Conservation (phyloP, 1,284 basidiomycete genomes). For the Kwoniella shivajii region DNA sequence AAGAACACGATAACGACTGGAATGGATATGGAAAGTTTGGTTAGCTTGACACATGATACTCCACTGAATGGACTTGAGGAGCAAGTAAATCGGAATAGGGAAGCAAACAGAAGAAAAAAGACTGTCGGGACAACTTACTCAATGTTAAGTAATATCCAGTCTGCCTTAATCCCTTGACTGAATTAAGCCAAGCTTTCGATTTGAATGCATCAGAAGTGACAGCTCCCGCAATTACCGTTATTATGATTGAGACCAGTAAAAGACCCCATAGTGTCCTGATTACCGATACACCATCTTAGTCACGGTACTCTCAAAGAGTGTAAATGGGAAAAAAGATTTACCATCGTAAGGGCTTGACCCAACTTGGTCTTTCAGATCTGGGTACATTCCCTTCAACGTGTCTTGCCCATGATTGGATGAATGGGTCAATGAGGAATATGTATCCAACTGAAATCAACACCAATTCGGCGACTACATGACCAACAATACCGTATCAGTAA, state of each 20-base stretch:
- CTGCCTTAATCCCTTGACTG: not conserved
- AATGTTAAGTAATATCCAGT: not conserved
- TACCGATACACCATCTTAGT: not conserved
- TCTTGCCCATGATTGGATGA: conserved; percentile 19
- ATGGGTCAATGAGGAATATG: conserved; percentile 24
- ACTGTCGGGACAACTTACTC: not conserved
- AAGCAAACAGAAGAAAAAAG: not conserved
- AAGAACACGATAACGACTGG: conserved; percentile 19
- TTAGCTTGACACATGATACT: too few species aligned
- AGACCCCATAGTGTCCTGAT: not conserved
- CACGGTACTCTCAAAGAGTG: too few species aligned
- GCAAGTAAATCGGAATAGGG: too few species aligned
- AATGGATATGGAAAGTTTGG: not conserved
- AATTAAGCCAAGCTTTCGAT: not conserved
- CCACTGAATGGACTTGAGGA: too few species aligned
- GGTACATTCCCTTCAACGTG: conserved; percentile 11
- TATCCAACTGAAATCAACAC: conserved; percentile 20
- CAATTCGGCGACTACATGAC: conserved; percentile 20
- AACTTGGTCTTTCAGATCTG: not conserved
- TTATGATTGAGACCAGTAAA: not conserved
- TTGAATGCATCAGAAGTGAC: not conserved
- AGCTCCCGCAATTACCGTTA: not conserved
- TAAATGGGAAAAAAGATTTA: not conserved
- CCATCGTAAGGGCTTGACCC: not conserved
- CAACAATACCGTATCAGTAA: not conserved